Conservation (phyloP, 2,329 filamentous ascomycete genomes). For the Furcasterigmium sp. region DNA sequence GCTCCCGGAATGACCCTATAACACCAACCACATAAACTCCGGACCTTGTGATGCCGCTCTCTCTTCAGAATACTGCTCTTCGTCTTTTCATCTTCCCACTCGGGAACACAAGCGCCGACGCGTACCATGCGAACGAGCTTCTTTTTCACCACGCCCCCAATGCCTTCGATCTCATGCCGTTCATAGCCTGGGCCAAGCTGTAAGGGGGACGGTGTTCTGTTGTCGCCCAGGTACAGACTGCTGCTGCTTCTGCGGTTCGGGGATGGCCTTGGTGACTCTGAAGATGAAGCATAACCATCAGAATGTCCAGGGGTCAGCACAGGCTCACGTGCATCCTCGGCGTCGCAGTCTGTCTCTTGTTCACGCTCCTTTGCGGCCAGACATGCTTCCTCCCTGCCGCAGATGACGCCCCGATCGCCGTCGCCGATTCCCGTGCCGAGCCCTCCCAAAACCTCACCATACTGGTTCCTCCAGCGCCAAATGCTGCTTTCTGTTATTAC, state of each 20-base stretch:
- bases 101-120: slow-evolving; percentile 79
- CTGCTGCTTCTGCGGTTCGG: slow-evolving; percentile 3
- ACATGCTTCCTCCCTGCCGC: slow-evolving; percentile 72
- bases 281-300: neutral
- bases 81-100: slow-evolving; percentile 74
- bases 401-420: slow-evolving; percentile 82
- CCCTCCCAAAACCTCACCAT: slow-evolving; percentile 73
- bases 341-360: slow-evolving; percentile 80
- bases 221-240: slow-evolving; percentile 6
- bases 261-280: slow-evolving; percentile 6
- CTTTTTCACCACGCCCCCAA: slow-evolving; percentile 82
- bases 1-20: slow-evolving; percentile 63
- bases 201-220: slow-evolving; percentile 39
- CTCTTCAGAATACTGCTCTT: slow-evolving; percentile 60
- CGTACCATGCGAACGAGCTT: slow-evolving; percentile 79
- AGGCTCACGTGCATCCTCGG: slow-evolving; percentile 56
- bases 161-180: slow-evolving; percentile 84
- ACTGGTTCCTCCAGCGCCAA: slow-evolving; percentile 87
- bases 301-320: neutral
- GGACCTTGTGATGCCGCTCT: slow-evolving; percentile 62
- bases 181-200: slow-evolving; percentile 68
- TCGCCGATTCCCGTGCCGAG: slow-evolving; percentile 84
- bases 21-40: slow-evolving; percentile 95
- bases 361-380: slow-evolving; percentile 73
- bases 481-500: slow-evolving; percentile 39